Base-by-base conservation (phyloP, 345 rosid species). In the Ceriops zippeliana region DNA sequence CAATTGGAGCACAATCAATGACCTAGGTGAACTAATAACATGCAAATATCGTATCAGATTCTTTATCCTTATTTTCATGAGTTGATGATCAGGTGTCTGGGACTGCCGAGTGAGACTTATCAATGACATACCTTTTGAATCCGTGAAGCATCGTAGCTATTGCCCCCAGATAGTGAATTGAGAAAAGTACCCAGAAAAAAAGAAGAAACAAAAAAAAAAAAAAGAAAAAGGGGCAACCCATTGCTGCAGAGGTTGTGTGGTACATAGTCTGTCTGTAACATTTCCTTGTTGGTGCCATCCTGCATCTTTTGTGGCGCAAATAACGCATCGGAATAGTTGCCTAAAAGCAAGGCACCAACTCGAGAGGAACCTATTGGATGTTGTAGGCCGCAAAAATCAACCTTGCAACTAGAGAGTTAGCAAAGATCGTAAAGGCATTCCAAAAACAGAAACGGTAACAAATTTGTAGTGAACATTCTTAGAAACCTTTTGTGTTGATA, bases 21-120 rank as follows among this genome's bases (percentile, higher is more conserved):
- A 27, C 28, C 35, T 5, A 4, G 22, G 9, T 13, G 4, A 42
- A 42, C 49, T 2, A 13, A 42, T 3, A 15, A 38, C 46, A 38
- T 38, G 46, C 46, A 38, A 38, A 38, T 10, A 38, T 37, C 46
- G 37, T 10, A 38, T 54, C 54, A 64, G 69, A 65, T 65, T 53
- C 67, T 54, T 71, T 62, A 74, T 22, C 73, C 77, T 35, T 15
- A 20, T 52, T 16, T 15, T 27, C 32, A 57, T 21, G 35, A 63
- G 35, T 60, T 62, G 56, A 73, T 62, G 71, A 72, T 65, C 78
- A 69, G 77, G 67, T 79, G 78, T 65, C 71, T 71, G 62, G 58
- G 68, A 76, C 70, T 65, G 49, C 17, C 49, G 5, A 42, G 5
- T 13, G 11, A 42, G 83, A 76, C 75, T 66, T 62, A 71, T 76